Evolutionary conservation across 2,329 filamentous ascomycete genomes (phyloP), one percentile per base, ranked within the genome.

Genomic region (Trichoderma sp.): DNA sequence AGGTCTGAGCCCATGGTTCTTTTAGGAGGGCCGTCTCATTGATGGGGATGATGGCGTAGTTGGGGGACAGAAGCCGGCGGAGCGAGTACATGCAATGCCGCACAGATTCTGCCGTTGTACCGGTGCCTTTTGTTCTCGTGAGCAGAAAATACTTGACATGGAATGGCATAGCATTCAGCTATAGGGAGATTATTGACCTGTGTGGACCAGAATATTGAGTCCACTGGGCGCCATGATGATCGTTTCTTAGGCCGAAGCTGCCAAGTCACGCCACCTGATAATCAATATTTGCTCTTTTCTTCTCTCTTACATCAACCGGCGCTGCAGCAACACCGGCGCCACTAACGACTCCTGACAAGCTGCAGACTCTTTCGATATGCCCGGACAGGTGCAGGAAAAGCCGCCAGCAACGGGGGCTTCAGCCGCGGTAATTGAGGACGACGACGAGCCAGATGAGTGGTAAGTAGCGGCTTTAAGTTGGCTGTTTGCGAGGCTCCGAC

Each of bases 401-500:
- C 63, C 50, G 32, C 52, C 53, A 19, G 37, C 42, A 29, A 58
- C 61, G 52, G 67, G 25, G 35, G 35, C 59, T 19, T 59, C 63
- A 56, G 89, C 61, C 54, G 67, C 63, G 60, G 67, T 50, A 53
- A 56, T 32, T 89, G 56, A 83, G 32, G 83, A 87, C 52, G 93
- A 87, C 53, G 93, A 97, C 79, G 94, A 97, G 79, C 92, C 92
- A 4, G 95, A 98, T 84, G 94, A 97, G 69, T 98, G 94, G 95
- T 98, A 83, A 80, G 87, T 74, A 48, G 54, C 50, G 53, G 58
- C 37, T 63, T 45, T 35, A 45, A 12, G n/a, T 42, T 42, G 50
- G 17, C 27, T 19, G 29, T 29, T 45, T 34, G 67, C 70, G 69
- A 69, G 59, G 71, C 70, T 64, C 74, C 73, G 74, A 74, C 71